phyloP scores from a whole-genome alignment of 140 eudicot species.

The Stevia rebaudiana region DNA sequence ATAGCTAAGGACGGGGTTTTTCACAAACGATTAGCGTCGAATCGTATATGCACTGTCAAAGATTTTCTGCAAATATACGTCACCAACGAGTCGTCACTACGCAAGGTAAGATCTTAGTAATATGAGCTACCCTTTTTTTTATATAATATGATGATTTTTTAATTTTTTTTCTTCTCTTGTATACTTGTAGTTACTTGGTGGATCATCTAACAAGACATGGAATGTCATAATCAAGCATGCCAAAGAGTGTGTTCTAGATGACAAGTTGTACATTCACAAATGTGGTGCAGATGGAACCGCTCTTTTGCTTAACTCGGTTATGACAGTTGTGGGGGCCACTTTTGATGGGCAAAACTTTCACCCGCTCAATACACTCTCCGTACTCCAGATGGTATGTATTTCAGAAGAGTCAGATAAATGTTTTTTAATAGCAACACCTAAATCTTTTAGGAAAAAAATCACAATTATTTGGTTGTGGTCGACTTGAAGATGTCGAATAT shows the following conservation, averaged over 20 bases:
- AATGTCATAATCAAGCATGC: conserved; percentile 63
- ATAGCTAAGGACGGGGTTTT: conserved; percentile 66
- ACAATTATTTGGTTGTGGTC: too few relatives aligned
- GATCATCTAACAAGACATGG: conserved; percentile 63
- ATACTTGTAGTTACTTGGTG: conserved; percentile 48
- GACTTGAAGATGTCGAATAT: too few relatives aligned
- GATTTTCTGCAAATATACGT: conserved; percentile 43
- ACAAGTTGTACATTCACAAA: conserved; percentile 33
- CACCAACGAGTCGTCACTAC: conserved; percentile 32
- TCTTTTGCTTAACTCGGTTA: conserved; percentile 51
- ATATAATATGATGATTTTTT: background rate
- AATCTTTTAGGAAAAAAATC: too few relatives aligned
- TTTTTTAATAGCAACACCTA: too few relatives aligned
- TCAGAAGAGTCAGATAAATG: too few relatives aligned
- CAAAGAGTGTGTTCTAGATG: conserved; percentile 49
- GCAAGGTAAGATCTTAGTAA: conserved; percentile 35
- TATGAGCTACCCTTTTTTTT: background rate
- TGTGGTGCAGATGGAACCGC: conserved; percentile 31
- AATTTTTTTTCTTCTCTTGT: background rate
- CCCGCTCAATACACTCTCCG: conserved; percentile 38
- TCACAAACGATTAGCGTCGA: conserved; percentile 32
- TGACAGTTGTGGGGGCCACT: conserved; percentile 53
- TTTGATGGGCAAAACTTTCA: conserved; percentile 46
- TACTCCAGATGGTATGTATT: conserved; percentile 44
- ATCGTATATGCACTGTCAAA: conserved; percentile 41